A percentile compares a stretch with the other conserved stretches of the same genome.
Evolutionary conservation across 371 early-diverging fungal genomes (phyloP).

Genomic region (Mucor sp.): DNA sequence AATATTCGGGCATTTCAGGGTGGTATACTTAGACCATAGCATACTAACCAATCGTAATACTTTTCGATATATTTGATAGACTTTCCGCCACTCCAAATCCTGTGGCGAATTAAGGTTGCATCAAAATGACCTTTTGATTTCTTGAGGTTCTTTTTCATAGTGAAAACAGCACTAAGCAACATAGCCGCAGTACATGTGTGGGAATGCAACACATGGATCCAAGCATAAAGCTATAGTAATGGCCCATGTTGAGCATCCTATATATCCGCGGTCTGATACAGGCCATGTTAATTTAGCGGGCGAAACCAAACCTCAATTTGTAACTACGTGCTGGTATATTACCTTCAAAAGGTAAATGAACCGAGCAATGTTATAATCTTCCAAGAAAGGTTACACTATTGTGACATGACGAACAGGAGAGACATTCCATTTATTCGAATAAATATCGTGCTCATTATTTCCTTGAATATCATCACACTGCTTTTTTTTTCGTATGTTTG

Average conservation of each 20-base stretch:
- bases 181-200: neutral
- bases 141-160: neutral
- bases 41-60: neutral
- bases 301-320: neutral
- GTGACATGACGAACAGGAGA: neutral
- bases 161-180: neutral
- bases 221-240: no score
- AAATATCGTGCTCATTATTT: neutral
- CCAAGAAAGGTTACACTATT: neutral
- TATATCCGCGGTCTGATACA: neutral
- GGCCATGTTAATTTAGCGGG: neutral
- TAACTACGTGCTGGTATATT: neutral
- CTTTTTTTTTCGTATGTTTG: neutral
- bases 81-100: neutral
- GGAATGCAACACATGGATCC: no score
- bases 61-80: conserved; percentile 9
- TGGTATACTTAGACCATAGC: neutral
- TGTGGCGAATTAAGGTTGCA: conserved; percentile 2
- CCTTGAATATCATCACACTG: neutral
- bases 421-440: neutral
- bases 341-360: neutral
- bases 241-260: neutral
- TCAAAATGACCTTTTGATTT: neutral
- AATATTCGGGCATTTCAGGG: conserved; percentile 8
- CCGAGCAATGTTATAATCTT: neutral